Evolutionary conservation across 306 rosid genomes (phyloP).

Genomic region (Pyrus pyrifolia): DNA sequence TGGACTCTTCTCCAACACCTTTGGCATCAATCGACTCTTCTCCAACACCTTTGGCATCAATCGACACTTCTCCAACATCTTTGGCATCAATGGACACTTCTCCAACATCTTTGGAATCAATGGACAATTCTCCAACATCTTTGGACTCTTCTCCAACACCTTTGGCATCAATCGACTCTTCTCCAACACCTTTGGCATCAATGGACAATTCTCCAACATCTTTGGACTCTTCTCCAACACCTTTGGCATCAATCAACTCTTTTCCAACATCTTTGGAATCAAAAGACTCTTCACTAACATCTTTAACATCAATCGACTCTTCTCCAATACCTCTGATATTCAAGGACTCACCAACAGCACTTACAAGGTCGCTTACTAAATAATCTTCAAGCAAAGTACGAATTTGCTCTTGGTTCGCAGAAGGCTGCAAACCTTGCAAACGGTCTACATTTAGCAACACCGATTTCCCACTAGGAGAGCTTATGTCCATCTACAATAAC

Average conservation of each 20-base stretch:
- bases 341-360: slow-evolving; percentile 32
- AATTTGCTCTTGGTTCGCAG: slow-evolving; percentile 14
- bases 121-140: slow-evolving; percentile 17
- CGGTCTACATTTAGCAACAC: slow-evolving; percentile 20
- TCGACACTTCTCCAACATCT: not conserved
- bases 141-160: not conserved
- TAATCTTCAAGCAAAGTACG: slow-evolving; percentile 3
- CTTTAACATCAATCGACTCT: not conserved
- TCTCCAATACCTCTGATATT: slow-evolving; percentile 3
- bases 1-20: no score
- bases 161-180: not conserved
- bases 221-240: not conserved
- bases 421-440: slow-evolving; percentile 23
- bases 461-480: slow-evolving; percentile 22
- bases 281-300: not conserved
- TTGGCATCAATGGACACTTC: not conserved
- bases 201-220: not conserved
- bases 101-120: not conserved
- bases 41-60: not conserved
- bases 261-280: slow-evolving; percentile 4
- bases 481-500: slow-evolving; percentile 48
- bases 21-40: not conserved
- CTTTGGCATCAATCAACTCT: not conserved
- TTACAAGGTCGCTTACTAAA: slow-evolving; percentile 36
- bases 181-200: not conserved